Base-by-base conservation (phyloP, 1,139 yeast genomes). In the Trichomonascaceae sp. region DNA sequence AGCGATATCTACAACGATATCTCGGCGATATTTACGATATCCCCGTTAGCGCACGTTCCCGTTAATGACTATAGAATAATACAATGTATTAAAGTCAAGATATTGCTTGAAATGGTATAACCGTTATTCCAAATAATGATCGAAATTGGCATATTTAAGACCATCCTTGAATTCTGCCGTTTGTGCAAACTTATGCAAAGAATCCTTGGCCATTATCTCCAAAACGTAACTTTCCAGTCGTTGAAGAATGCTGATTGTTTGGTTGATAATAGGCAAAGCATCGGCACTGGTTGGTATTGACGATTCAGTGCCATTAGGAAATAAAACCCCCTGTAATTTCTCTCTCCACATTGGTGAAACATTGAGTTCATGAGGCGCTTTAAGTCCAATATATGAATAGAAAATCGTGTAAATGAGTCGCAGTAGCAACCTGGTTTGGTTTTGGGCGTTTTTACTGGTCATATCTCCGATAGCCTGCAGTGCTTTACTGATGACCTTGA, bases 331-430 rank as follows among this genome's bases (percentile, higher is more conserved):
- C 1, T 80, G 72, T 41, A 87, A 77, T 41, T 74, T 69, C 18
- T 72, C 75, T 54, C 86, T 75, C 49, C 86, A 67, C 10, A 65
- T 66, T 58, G 82, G 85, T 58, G 84, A 85, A 51, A 90, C 82
- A 62, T 90, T 90, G 50, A 89, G 73, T 57, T 83, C 84, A 58
- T 76, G 81, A 0, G 95, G 87, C 0, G 96, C 81, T 22, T 85
- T 87, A 12, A 76, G 70, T n/a, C 85, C 78, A 50, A 90, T 74
- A 64, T 81, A 88, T 0, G 87, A 77, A 20, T 85, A 79, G 66
- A 80, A 88, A 44, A 88, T 81, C 52, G 78, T 78, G 65, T 81
- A 85, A 0, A 85, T 83, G 55, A 76, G 70, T 2, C 84, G 77
- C 17, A 54, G 55, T 44, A 55, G 51, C 45, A 47, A 49, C 53